These are phyloP conservation scores for Periconia macrospinosa DNA, from an alignment of 2,329 filamentous ascomycete species.

Conservation along the genomic window DNA sequence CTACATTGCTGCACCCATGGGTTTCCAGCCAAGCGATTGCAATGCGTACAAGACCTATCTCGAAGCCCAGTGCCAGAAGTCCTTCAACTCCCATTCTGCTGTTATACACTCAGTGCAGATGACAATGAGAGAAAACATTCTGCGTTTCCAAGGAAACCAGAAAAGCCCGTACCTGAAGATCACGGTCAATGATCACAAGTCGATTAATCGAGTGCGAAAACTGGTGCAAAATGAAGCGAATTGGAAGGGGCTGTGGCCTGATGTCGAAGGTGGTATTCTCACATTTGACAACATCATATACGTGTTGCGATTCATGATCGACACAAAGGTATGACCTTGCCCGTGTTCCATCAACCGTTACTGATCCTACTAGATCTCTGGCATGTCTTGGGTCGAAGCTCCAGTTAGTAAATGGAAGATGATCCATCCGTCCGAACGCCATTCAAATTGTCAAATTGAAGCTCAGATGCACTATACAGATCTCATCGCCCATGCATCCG, in stretches of 20 bases:
- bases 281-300: conserved; percentile 98
- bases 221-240: conserved; percentile 81
- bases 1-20: conserved; percentile 84
- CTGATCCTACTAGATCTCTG: conserved; percentile 61
- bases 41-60: conserved; percentile 77
- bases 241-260: conserved; percentile 84
- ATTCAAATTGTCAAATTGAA: conserved; percentile 97
- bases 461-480: conserved; percentile 81
- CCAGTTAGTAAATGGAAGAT: conserved; percentile 73
- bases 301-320: conserved; percentile 95
- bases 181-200: conserved; percentile 85
- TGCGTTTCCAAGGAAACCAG: conserved; percentile 89
- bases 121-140: conserved; percentile 85
- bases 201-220: conserved; percentile 73
- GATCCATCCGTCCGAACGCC: conserved; percentile 65
- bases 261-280: conserved; percentile 67
- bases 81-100: conserved; percentile 60
- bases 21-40: conserved; percentile 79
- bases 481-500: conserved; percentile 81
- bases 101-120: conserved; percentile 80
- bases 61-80: conserved; percentile 70
- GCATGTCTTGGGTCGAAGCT: conserved; percentile 97
- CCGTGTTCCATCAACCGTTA: conserved; percentile 32
- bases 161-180: conserved; percentile 93
- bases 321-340: conserved; percentile 68